These are phyloP conservation scores for Ogataea hybrid DNA, from an alignment of 1,139 yeast species.

Conservation along the genomic window DNA sequence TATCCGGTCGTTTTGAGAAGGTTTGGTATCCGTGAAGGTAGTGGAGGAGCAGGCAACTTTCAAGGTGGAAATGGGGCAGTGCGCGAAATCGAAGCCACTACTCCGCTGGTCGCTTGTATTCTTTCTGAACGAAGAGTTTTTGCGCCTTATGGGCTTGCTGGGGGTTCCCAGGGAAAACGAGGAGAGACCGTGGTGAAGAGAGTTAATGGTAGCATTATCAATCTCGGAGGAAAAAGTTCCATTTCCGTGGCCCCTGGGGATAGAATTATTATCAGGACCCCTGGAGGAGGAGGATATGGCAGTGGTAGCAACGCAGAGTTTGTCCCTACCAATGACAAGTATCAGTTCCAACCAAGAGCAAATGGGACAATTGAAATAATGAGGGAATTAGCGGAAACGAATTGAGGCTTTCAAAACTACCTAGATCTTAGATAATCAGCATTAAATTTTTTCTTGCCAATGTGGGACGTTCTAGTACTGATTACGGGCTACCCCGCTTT, in stretches of 20 bases:
- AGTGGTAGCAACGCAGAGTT: background rate
- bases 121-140: conserved; percentile 31
- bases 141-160: conserved; percentile 31
- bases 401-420: background rate
- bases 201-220: conserved; percentile 33
- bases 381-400: conserved; percentile 11
- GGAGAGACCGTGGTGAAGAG: conserved; percentile 36
- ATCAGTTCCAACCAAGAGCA: conserved; percentile 11
- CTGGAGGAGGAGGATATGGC: conserved; percentile 50
- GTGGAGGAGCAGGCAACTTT: conserved; percentile 32
- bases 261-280: conserved; percentile 48
- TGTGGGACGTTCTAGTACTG: too few species aligned
- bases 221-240: conserved; percentile 59
- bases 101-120: conserved; percentile 27
- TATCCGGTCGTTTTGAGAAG: conserved; percentile 32
- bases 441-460: too few species aligned
- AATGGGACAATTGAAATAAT: conserved; percentile 15
- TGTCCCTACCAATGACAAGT: background rate
- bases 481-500: too few species aligned
- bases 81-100: conserved; percentile 30
- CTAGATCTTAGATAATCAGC: too few species aligned
- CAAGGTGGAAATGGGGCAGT: conserved; percentile 33
- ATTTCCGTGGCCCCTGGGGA: conserved; percentile 51
- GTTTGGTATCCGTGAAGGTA: conserved; percentile 27
- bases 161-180: conserved; percentile 34